A percentile compares a stretch with the other conserved stretches of the same genome.
Conservation (phyloP, 371 early-diverging fungal species). For the Syncephalastrum sp. region DNA sequence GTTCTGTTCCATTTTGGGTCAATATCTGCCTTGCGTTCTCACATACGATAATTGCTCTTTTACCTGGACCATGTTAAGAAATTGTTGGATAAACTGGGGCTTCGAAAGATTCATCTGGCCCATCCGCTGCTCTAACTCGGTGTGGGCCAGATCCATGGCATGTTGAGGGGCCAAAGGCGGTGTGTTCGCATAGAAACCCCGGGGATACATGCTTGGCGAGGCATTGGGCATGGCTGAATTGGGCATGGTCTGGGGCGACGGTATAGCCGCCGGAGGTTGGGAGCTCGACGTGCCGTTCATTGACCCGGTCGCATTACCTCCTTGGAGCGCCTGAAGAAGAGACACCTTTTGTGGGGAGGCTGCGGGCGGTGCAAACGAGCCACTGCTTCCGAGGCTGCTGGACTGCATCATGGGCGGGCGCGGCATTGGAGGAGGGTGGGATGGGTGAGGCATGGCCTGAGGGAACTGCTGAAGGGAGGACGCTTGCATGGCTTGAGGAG, state of each 20-base stretch:
- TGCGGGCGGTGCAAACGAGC: constrained; percentile 21
- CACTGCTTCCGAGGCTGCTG: neutral
- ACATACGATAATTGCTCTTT: neutral
- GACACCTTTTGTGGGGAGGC: constrained; percentile 49
- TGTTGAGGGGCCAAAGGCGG: constrained; percentile 27
- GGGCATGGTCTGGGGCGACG: constrained; percentile 9
- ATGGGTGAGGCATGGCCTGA: neutral
- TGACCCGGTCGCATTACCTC: constrained; percentile 11
- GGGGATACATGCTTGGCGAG: neutral
- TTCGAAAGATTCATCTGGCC: constrained; percentile 34
- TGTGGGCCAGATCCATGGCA: constrained; percentile 24
- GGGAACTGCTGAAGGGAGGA: constrained; percentile 1
- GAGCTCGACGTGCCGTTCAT: neutral
- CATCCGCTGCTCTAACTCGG: constrained; percentile 29
- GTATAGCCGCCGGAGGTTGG: constrained; percentile 4
- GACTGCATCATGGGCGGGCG: constrained; percentile 4
- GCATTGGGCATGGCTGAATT: neutral
- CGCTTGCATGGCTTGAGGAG: constrained; percentile 1
- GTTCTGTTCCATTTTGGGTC: constrained; percentile 5
- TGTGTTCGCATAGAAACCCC: constrained; percentile 9
- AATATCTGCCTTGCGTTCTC: neutral
- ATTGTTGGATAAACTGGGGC: constrained; percentile 51
- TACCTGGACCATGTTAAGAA: constrained; percentile 47
- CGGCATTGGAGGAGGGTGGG: constrained; percentile 6
- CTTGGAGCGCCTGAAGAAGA: constrained; percentile 44